phyloP scores from a whole-genome alignment of 2,329 filamentous ascomycete genomes.

The Exserohilum turcica region DNA sequence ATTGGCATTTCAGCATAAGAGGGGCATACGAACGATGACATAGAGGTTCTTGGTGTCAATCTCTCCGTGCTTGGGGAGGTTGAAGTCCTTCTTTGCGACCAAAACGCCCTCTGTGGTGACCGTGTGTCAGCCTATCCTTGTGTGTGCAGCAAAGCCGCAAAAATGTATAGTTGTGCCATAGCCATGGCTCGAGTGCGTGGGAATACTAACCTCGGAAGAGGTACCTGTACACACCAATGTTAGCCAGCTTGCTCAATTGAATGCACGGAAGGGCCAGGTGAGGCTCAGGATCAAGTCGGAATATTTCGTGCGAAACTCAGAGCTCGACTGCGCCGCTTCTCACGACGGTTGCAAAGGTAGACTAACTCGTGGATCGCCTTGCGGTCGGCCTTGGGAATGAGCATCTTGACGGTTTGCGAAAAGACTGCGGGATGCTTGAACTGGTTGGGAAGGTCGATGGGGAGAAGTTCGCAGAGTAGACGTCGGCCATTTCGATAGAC shows the following conservation, averaged over 20 bases:
- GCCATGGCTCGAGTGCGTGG: slow-evolving; percentile 41
- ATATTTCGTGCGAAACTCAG: slow-evolving; percentile 36
- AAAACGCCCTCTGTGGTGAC: slow-evolving; percentile 71
- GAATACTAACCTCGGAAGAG: slow-evolving; percentile 51
- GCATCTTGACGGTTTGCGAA: slow-evolving; percentile 60
- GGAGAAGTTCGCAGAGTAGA: slow-evolving; percentile 18
- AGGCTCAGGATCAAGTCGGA: slow-evolving; percentile 39
- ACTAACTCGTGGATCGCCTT: slow-evolving; percentile 99
- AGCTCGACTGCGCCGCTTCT: slow-evolving; percentile 30
- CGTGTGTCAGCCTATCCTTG: slow-evolving; percentile 52
- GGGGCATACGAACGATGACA: slow-evolving; percentile 66
- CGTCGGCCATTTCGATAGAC: slow-evolving; percentile 16
- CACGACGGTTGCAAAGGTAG: slow-evolving; percentile 43
- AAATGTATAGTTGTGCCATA: slow-evolving; percentile 45
- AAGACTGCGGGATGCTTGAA: slow-evolving; percentile 32
- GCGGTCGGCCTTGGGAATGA: slow-evolving; percentile 99
- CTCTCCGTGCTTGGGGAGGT: slow-evolving; percentile 95
- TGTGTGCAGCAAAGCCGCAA: slow-evolving; percentile 42
- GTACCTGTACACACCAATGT: slow-evolving; percentile 37
- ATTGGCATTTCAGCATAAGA: not conserved
- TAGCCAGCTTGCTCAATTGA: slow-evolving; percentile 28
- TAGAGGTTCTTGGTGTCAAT: slow-evolving; percentile 99
- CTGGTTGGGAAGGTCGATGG: slow-evolving; percentile 24
- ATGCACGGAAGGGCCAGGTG: slow-evolving; percentile 10
- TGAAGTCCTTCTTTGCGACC: slow-evolving; percentile 99